Evolutionary conservation across 176 grass and related monocot genomes (phyloP).

Genomic region (Oryza nivara): DNA sequence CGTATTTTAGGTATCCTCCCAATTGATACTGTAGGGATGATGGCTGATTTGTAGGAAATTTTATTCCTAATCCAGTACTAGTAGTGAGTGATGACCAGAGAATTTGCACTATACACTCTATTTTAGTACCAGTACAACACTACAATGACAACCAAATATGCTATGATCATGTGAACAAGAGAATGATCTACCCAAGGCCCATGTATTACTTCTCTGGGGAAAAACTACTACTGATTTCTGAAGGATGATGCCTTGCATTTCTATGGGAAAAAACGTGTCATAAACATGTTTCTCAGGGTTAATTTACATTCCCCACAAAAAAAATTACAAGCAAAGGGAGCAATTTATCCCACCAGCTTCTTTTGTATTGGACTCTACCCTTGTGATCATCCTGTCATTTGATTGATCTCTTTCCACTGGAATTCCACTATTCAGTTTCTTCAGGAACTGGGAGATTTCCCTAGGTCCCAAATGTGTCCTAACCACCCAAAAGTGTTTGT

Average conservation of each 20-base stretch:
- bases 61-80: background rate
- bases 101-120: background rate
- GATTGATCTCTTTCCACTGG: background rate
- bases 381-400: background rate
- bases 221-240: background rate
- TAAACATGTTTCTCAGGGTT: background rate
- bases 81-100: background rate
- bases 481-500: background rate
- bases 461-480: background rate
- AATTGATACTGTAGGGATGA: background rate
- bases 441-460: background rate
- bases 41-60: background rate
- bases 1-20: slow-evolving; percentile 4
- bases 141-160: background rate
- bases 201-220: background rate
- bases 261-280: background rate
- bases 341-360: background rate
- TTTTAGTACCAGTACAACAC: background rate
- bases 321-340: background rate
- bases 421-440: background rate
- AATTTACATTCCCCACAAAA: no score
- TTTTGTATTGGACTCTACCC: background rate
- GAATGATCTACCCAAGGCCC: background rate
- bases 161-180: slow-evolving; percentile 16
- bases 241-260: background rate